Evolutionary conservation across 2,329 filamentous ascomycete species (phyloP).

Genomic region (Polytolypa hystricis): DNA sequence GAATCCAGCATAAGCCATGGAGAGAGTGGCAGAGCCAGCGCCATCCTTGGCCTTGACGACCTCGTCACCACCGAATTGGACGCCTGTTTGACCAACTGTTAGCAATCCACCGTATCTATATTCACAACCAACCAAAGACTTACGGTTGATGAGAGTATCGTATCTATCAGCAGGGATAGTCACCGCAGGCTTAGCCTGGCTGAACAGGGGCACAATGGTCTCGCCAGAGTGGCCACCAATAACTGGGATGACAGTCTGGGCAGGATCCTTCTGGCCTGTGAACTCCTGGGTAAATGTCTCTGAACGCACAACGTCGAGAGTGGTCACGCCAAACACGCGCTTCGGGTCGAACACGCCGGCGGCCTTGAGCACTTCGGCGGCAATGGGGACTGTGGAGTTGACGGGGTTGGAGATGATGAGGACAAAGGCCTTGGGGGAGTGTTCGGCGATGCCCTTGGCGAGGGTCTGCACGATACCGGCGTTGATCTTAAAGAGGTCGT

Average conservation of each 20-base stretch:
- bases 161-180: conserved; percentile 82
- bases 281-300: conserved; percentile 92
- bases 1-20: conserved; percentile 93
- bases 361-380: conserved; percentile 89
- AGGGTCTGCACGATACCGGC: conserved; percentile 94
- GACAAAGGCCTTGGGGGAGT: conserved; percentile 84
- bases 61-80: conserved; percentile 97
- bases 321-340: conserved; percentile 96
- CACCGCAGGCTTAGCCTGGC: conserved; percentile 70
- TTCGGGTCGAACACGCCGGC: conserved; percentile 89
- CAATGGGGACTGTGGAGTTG: conserved; percentile 97
- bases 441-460: conserved; percentile 76
- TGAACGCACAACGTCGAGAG: conserved; percentile 93
- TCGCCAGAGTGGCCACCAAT: conserved; percentile 95
- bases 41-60: conserved; percentile 93
- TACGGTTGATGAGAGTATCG: conserved; percentile 76
- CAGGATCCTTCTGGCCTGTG: conserved; percentile 68
- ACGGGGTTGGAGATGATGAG: conserved; percentile 99
- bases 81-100: conserved; percentile 36
- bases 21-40: conserved; percentile 78
- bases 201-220: conserved; percentile 96
- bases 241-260: conserved; percentile 77
- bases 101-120: not conserved
- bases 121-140: conserved; percentile 19
- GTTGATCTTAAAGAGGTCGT: conserved; percentile 99